Evolutionary conservation across 257 asterid species (phyloP).

Genomic region (Solanum pimpinellifolium): DNA sequence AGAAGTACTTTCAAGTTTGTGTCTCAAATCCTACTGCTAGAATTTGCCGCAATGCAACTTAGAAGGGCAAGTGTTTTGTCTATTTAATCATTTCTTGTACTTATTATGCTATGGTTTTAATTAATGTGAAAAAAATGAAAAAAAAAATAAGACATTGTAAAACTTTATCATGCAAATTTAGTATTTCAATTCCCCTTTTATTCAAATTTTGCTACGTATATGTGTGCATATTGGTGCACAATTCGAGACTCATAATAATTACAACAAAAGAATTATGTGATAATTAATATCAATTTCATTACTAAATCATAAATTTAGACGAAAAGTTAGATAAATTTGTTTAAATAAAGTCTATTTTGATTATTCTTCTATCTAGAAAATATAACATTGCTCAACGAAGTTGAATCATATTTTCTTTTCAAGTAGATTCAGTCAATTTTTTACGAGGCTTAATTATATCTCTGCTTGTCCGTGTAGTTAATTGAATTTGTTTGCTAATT

Average conservation of each 20-base stretch:
- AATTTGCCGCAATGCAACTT: neutral
- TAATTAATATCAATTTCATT: neutral
- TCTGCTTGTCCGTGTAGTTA: neutral
- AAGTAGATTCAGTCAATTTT: neutral
- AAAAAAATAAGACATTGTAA: neutral
- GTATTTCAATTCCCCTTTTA: neutral
- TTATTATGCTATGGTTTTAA: neutral
- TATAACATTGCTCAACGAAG: neutral
- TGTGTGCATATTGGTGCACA: neutral
- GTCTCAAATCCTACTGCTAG: neutral
- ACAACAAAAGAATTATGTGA: neutral
- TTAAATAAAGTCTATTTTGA: neutral
- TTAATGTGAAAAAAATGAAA: neutral
- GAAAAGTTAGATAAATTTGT: neutral
- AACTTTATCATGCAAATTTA: neutral
- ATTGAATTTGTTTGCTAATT: neutral
- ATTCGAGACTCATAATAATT: neutral
- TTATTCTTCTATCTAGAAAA: neutral
- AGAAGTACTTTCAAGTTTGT: neutral
- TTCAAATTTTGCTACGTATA: neutral
- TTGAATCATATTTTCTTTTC: neutral
- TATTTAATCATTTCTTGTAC: neutral
- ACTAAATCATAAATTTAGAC: neutral
- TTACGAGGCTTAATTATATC: neutral
- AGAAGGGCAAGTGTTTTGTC: neutral